Percentiles rank a stretch among this genome's conserved stretches.
Evolutionary conservation across 306 rosid genomes (phyloP).

Genomic region (Prunus mume): DNA sequence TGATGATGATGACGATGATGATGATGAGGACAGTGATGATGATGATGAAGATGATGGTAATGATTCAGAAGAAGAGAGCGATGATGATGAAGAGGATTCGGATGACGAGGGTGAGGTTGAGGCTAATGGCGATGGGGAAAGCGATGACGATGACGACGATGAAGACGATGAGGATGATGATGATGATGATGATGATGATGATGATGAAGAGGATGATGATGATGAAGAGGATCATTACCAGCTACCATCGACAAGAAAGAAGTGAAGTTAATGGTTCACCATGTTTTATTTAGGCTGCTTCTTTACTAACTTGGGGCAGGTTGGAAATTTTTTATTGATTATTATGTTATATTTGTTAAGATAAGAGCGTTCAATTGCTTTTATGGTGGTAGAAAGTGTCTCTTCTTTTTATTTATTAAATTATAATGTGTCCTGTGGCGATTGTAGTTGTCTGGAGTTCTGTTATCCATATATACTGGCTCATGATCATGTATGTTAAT

Average conservation of each 20-base stretch:
- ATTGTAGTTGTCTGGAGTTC: not conserved
- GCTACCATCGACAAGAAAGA: constrained; percentile 9
- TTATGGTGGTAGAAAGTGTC: not conserved
- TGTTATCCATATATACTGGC: no score
- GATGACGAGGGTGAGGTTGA: not conserved
- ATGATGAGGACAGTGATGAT: not conserved
- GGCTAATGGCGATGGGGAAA: not conserved
- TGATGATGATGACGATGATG: not conserved
- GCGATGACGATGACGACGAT: not conserved
- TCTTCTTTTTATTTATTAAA: not conserved
- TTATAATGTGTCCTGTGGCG: not conserved
- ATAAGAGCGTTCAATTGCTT: not conserved
- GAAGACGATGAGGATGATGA: not conserved
- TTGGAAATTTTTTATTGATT: not conserved
- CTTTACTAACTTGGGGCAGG: not conserved
- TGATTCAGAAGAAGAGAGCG: constrained; percentile 11
- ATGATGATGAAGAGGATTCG: constrained; percentile 1
- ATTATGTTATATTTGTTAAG: not conserved
- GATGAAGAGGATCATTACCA: not conserved
- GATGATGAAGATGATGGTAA: constrained; percentile 1
- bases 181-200: not conserved
- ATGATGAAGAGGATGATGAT: constrained; percentile 1
- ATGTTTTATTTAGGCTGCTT: not conserved
- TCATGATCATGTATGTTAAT: no score
- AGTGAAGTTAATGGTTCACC: not conserved